These are phyloP conservation scores for Blastobotrys robertii DNA, from an alignment of 805 yeast species.

Conservation along the genomic window DNA sequence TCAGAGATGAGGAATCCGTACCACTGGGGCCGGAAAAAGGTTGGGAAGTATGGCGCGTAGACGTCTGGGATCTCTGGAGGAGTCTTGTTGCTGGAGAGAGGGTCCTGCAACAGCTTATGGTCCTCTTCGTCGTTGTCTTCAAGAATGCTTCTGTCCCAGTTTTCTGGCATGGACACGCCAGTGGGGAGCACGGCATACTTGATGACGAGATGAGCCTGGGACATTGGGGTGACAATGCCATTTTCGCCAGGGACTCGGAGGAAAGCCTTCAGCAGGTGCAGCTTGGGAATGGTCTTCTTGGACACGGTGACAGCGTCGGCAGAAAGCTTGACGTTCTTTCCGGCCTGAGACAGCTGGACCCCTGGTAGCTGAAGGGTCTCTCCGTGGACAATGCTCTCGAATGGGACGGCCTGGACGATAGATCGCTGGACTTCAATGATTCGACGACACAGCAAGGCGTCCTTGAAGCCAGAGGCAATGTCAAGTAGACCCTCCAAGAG, in stretches of 20 bases:
- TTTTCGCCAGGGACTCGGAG: slow-evolving; percentile 84
- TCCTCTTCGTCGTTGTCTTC: slow-evolving; percentile 20
- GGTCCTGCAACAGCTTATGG: slow-evolving; percentile 52
- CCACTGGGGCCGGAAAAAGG: slow-evolving; percentile 43
- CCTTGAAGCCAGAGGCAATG: slow-evolving; percentile 72
- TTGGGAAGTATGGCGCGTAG: slow-evolving; percentile 71
- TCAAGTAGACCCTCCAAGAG: slow-evolving; percentile 67
- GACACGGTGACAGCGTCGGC: slow-evolving; percentile 10
- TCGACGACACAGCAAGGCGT: slow-evolving; percentile 49
- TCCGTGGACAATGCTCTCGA: slow-evolving; percentile 38
- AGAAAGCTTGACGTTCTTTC: slow-evolving; percentile 8
- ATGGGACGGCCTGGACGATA: slow-evolving; percentile 64
- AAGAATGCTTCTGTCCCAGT: slow-evolving; percentile 14
- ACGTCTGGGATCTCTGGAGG: slow-evolving; percentile 65
- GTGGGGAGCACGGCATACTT: slow-evolving; percentile 73
- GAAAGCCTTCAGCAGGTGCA: slow-evolving; percentile 58
- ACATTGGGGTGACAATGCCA: slow-evolving; percentile 51
- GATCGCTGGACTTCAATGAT: slow-evolving; percentile 61
- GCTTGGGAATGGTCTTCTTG: slow-evolving; percentile 47
- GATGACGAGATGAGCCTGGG: slow-evolving; percentile 64
- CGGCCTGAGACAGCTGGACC: slow-evolving; percentile 28
- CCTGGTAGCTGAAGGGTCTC: slow-evolving; percentile 77
- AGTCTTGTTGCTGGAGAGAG: slow-evolving; percentile 51
- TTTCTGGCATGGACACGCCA: slow-evolving; percentile 28
- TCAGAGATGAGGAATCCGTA: slow-evolving; percentile 59